These are phyloP conservation scores for Cercospora sesami DNA, from an alignment of 2,329 filamentous ascomycete species.

Conservation along the genomic window DNA sequence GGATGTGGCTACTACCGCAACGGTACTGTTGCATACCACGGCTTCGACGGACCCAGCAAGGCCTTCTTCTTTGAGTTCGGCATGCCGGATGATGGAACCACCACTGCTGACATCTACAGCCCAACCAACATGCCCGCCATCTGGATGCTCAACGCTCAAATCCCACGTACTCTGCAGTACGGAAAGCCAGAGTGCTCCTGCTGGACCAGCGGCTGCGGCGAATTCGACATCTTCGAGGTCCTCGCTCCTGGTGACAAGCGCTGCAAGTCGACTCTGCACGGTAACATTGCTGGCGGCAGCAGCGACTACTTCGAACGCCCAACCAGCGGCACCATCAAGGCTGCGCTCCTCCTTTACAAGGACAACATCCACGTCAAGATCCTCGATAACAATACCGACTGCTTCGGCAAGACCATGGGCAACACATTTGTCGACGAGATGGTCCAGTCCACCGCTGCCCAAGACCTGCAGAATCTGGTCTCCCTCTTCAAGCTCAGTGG, in stretches of 20 bases:
- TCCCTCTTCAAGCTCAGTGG: conserved; percentile 41
- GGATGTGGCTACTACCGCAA: conserved; percentile 43
- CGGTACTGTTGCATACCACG: conserved; percentile 56
- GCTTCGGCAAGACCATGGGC: conserved; percentile 41
- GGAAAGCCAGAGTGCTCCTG: conserved; percentile 64
- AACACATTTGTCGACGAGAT: conserved; percentile 40
- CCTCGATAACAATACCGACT: conserved; percentile 41
- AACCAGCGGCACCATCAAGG: conserved; percentile 58
- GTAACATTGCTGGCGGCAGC: conserved; percentile 62
- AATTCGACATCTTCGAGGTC: conserved; percentile 74
- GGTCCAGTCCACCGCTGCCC: conserved; percentile 34
- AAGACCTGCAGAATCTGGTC: conserved; percentile 38
- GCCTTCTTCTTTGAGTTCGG: conserved; percentile 71
- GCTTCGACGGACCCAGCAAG: conserved; percentile 69
- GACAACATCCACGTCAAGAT: conserved; percentile 59
- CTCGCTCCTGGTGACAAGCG: conserved; percentile 64
- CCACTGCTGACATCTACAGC: conserved; percentile 42
- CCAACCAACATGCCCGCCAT: conserved; percentile 67
- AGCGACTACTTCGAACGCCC: conserved; percentile 73
- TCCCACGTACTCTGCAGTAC: conserved; percentile 71
- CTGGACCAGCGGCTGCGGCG: conserved; percentile 69
- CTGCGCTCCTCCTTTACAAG: conserved; percentile 62
- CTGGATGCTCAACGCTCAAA: conserved; percentile 73
- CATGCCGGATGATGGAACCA: conserved; percentile 64
- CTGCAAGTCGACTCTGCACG: conserved; percentile 70